phyloP scores from a whole-genome alignment of 2,329 filamentous ascomycete genomes.

The Ascochyta pisi region DNA sequence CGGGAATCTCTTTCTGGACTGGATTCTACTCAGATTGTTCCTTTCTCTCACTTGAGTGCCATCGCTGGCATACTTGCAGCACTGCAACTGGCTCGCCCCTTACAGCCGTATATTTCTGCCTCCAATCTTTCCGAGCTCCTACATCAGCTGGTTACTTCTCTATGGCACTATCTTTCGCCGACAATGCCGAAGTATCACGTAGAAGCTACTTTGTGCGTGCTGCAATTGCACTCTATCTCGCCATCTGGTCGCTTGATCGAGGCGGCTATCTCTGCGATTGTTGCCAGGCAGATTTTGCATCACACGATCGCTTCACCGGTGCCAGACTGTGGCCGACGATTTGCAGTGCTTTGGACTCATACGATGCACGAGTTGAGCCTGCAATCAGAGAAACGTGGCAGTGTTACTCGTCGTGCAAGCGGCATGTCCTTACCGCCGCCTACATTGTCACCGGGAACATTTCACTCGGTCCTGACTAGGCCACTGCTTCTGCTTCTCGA shows the following conservation, averaged over 20 bases:
- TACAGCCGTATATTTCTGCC: conserved; percentile 35
- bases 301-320: neutral
- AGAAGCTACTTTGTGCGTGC: conserved; percentile 84
- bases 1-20: conserved; percentile 27
- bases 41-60: conserved; percentile 41
- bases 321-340: conserved; percentile 69
- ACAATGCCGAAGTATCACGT: conserved; percentile 90
- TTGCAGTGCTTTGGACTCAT: conserved; percentile 84
- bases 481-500: conserved; percentile 85
- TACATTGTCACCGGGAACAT: conserved; percentile 58
- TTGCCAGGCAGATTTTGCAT: conserved; percentile 43
- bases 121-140: conserved; percentile 69
- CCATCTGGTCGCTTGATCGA: conserved; percentile 76
- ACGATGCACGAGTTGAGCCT: conserved; percentile 55
- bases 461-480: conserved; percentile 76
- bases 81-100: conserved; percentile 37
- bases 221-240: conserved; percentile 81
- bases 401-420: conserved; percentile 36
- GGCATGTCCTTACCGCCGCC: conserved; percentile 36
- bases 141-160: conserved; percentile 69
- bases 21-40: conserved; percentile 10
- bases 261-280: conserved; percentile 75
- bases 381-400: conserved; percentile 45
- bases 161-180: conserved; percentile 85
- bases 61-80: conserved; percentile 43